A percentile compares a stretch with the other conserved stretches of the same genome.
These are phyloP conservation scores for Phytophthora pistaciae DNA, from an alignment of 352 stramenopile genomes.

Conservation along the genomic window DNA sequence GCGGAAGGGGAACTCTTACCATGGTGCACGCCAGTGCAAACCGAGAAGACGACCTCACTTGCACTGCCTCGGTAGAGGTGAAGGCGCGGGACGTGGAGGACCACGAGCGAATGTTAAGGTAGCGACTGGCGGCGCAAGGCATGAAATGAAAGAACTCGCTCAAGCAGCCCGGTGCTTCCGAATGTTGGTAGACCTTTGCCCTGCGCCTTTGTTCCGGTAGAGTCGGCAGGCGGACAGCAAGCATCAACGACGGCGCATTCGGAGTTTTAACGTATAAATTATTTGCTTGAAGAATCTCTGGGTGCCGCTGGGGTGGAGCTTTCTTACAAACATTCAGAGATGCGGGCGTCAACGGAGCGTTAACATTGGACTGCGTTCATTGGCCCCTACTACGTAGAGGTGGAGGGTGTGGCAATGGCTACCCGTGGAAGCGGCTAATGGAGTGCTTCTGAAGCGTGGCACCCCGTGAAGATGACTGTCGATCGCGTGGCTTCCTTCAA, in stretches of 20 bases:
- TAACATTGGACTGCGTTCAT: background rate
- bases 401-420: no score
- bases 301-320: background rate
- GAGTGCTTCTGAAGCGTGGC: no score
- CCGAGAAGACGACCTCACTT: background rate
- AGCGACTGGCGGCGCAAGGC: background rate
- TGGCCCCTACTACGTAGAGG: no score
- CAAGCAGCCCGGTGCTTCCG: background rate
- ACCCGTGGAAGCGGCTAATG: no score
- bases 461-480: no score
- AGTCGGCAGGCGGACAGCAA: background rate
- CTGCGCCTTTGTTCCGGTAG: background rate
- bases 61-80: no score
- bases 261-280: background rate
- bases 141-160: background rate
- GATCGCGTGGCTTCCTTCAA: no score
- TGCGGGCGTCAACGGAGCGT: background rate
- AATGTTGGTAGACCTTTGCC: background rate
- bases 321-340: background rate
- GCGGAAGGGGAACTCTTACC: no score
- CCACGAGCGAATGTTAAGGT: background rate
- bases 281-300: constrained; percentile 1
- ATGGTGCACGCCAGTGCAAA: background rate
- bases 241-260: background rate
- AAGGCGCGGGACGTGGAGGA: background rate